Evolutionary conservation across 768 basidiomycete species (phyloP).

Genomic region (Suillus hirtellus): DNA sequence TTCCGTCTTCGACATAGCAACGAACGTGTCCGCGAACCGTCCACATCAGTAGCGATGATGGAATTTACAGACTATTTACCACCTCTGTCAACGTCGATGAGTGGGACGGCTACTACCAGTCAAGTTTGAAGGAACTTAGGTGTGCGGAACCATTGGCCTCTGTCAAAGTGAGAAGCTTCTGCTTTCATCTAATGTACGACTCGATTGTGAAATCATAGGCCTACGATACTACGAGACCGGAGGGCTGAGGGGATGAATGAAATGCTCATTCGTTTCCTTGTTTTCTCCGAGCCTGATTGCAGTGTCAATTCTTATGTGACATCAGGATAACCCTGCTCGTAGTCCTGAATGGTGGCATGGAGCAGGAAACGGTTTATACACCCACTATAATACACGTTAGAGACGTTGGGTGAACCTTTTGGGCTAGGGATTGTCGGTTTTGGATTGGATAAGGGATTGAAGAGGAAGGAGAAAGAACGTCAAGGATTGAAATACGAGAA

Average conservation of each 20-base stretch:
- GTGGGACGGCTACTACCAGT: background rate
- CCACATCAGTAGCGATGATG: background rate
- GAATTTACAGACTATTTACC: background rate
- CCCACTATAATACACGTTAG: background rate
- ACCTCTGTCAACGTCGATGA: background rate
- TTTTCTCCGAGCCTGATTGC: background rate
- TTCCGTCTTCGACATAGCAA: constrained; percentile 27
- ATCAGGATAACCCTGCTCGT: background rate
- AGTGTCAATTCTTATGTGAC: background rate
- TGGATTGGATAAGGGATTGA: no score
- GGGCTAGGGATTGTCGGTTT: no score
- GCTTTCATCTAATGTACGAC: background rate
- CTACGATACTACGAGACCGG: background rate
- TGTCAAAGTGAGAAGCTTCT: background rate
- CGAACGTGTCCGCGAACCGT: background rate
- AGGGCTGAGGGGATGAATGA: background rate
- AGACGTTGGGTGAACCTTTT: no score
- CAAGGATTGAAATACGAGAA: no score
- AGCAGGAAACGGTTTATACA: background rate
- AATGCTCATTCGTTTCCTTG: background rate
- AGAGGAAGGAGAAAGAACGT: no score
- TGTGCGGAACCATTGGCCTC: background rate
- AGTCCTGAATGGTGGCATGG: no score
- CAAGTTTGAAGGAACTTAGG: background rate
- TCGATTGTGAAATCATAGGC: background rate